A percentile compares a stretch with the other conserved stretches of the same genome.
phyloP scores from a whole-genome alignment of 2,329 filamentous ascomycete genomes.

The Pyrenophora teres region DNA sequence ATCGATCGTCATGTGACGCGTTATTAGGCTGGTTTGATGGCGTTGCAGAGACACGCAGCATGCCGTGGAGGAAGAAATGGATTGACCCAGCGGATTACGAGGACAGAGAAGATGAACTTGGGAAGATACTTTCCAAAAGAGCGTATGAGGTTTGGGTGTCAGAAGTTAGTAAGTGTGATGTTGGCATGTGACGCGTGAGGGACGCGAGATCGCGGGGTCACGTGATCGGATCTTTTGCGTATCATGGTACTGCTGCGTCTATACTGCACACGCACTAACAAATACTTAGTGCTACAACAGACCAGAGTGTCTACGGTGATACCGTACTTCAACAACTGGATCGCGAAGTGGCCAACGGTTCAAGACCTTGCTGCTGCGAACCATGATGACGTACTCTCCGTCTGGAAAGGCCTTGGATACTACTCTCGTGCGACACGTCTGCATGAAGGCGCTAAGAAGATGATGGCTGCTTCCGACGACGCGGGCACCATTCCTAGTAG shows the following conservation, averaged over 20 bases:
- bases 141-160: conserved; percentile 71
- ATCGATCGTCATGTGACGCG: conserved; percentile 19
- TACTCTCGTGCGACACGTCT: conserved; percentile 67
- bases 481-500: conserved; percentile 57
- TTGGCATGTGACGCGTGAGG: neutral
- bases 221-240: conserved; percentile 9
- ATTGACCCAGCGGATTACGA: conserved; percentile 50
- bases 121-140: conserved; percentile 54
- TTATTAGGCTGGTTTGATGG: conserved; percentile 40
- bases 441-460: conserved; percentile 60
- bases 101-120: conserved; percentile 38
- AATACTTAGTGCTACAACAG: conserved; percentile 62
- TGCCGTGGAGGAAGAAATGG: conserved; percentile 60
- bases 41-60: conserved; percentile 39
- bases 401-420: conserved; percentile 67
- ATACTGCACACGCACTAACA: neutral
- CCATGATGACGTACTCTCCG: conserved; percentile 61
- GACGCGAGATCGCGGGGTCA: conserved; percentile 8
- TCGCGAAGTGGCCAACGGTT: conserved; percentile 64
- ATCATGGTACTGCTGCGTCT: neutral
- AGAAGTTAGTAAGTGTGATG: conserved; percentile 58
- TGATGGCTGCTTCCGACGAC: conserved; percentile 47
- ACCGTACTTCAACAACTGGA: conserved; percentile 68
- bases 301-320: conserved; percentile 66
- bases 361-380: conserved; percentile 59